Conservation (phyloP, 2,329 filamentous ascomycete species). For the Colletotrichum sp. region DNA sequence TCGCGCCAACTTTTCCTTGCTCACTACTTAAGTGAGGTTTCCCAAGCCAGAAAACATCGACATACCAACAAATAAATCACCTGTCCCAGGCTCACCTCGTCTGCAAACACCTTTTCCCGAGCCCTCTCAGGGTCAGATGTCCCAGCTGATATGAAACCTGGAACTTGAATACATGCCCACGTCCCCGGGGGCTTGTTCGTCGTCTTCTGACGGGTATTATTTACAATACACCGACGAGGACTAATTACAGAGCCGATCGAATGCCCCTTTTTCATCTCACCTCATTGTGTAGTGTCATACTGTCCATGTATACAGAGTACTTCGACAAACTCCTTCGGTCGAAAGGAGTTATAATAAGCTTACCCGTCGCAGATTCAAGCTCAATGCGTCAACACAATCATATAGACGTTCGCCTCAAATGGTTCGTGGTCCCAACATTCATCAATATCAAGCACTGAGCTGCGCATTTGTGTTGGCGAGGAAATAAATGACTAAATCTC, state of each 20-base stretch:
- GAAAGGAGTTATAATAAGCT: neutral
- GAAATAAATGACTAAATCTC: neutral
- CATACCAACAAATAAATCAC: accelerated
- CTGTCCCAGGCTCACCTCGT: neutral
- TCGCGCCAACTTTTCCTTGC: neutral
- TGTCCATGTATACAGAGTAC: accelerated
- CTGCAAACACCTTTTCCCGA: accelerated
- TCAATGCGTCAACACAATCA: neutral
- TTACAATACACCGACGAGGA: neutral
- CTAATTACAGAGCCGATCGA: neutral
- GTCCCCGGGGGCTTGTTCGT: neutral
- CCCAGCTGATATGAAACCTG: neutral
- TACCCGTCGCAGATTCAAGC: neutral
- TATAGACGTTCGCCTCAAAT: no score
- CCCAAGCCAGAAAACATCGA: neutral
- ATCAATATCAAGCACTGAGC: no score
- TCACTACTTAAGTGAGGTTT: neutral
- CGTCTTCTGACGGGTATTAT: neutral
- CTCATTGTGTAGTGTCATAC: neutral
- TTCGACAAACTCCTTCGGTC: accelerated
- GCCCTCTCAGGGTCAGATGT: neutral
- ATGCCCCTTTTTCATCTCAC: neutral
- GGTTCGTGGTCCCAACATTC: no score
- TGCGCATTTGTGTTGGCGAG: no score
- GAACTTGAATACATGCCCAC: neutral